Percentiles rank a stretch among this genome's conserved stretches.
phyloP scores from a whole-genome alignment of 2,329 filamentous ascomycete species.

The Clonostachys rhizophaga region DNA sequence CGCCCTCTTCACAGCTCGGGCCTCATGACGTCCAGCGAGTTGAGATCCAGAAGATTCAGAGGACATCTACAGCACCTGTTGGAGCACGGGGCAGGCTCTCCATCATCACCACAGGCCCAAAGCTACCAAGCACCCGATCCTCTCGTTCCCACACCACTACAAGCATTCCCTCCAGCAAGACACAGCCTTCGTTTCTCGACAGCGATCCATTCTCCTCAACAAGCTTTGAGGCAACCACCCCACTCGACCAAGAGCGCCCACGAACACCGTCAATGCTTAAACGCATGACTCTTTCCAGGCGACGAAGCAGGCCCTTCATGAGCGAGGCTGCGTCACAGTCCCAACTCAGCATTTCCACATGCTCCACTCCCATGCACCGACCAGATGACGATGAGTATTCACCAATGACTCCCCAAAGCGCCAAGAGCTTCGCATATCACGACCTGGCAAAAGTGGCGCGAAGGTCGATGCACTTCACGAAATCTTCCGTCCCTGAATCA shows the following conservation, averaged over 20 bases:
- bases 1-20: background rate
- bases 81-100: constrained; percentile 17
- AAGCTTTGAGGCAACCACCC: constrained; percentile 14
- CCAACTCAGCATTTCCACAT: background rate
- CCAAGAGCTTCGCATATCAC: too few species aligned
- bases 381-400: too few species aligned
- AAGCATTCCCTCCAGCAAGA: constrained; percentile 22
- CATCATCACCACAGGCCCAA: constrained; percentile 2
- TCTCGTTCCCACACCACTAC: constrained; percentile 33
- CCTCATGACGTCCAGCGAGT: background rate
- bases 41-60: background rate
- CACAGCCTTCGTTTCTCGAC: constrained; percentile 40
- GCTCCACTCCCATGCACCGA: background rate
- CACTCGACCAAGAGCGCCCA: constrained; percentile 24
- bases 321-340: constrained; percentile 26
- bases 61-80: background rate
- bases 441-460: too few species aligned
- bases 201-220: constrained; percentile 45
- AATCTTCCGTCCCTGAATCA: too few species aligned
- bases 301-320: constrained; percentile 47
- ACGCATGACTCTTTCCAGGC: constrained; percentile 48
- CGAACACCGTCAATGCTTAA: constrained; percentile 43
- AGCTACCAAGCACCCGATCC: constrained; percentile 21
- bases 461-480: too few species aligned
- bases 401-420: too few species aligned